Conservation (phyloP, 768 basidiomycete species). For the Kwoniella heveanensis region DNA sequence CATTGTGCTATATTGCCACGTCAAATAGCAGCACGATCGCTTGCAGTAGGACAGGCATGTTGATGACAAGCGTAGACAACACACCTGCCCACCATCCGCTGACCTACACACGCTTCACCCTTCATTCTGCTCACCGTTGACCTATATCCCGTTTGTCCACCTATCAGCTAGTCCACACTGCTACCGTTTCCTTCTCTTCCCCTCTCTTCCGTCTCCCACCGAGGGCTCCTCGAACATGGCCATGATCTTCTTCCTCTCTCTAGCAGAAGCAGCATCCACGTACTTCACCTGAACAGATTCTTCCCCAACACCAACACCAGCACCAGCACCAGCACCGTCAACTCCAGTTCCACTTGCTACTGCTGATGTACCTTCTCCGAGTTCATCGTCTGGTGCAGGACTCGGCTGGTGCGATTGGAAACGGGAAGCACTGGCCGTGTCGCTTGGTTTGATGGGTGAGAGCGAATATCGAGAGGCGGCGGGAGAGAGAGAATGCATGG, state of each 20-base stretch:
- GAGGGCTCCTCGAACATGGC: slow-evolving; percentile 26
- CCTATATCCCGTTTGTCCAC: too few species aligned
- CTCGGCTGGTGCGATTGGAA: background rate
- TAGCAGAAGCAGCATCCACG: slow-evolving; percentile 46
- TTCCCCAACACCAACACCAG: slow-evolving; percentile 18
- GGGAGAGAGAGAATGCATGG: slow-evolving; percentile 16
- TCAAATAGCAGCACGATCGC: too few species aligned
- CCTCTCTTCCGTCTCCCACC: slow-evolving; percentile 5
- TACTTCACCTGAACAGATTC: slow-evolving; percentile 47
- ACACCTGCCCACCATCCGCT: too few species aligned
- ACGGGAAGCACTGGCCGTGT: background rate
- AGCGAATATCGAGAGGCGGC: slow-evolving; percentile 13
- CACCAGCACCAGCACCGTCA: background rate
- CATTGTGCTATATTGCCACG: too few species aligned
- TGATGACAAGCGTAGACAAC: background rate
- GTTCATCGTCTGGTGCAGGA: background rate
- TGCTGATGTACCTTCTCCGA: background rate
- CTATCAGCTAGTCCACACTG: too few species aligned
- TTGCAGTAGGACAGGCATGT: too few species aligned
- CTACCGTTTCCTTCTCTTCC: slow-evolving; percentile 6
- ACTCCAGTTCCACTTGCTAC: background rate
- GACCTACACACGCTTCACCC: too few species aligned
- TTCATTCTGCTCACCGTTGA: too few species aligned
- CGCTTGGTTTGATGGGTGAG: background rate
- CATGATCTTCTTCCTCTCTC: slow-evolving; percentile 44